Percentiles rank a stretch among this genome's conserved stretches.
Conservation (phyloP, 495 filamentous ascomycete genomes). For the Cetradonia linearis region DNA sequence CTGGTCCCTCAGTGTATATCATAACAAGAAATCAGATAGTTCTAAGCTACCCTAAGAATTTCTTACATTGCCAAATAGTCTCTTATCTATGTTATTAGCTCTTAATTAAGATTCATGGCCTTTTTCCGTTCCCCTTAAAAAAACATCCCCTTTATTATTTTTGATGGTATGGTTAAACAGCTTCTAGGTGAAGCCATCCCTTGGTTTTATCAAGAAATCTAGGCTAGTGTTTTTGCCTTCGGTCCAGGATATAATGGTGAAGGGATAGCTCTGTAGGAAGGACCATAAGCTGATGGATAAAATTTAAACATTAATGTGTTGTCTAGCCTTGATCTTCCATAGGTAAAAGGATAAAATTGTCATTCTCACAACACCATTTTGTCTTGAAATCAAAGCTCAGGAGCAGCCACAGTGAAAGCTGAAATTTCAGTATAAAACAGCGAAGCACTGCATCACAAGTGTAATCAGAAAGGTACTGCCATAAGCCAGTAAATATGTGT, state of each 20-base stretch:
- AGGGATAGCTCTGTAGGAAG: slow-evolving; percentile 32
- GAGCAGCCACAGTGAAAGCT: slow-evolving; percentile 21
- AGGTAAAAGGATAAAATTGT: slow-evolving; percentile 10
- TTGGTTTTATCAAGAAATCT: slow-evolving; percentile 21
- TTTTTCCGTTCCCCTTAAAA: background rate
- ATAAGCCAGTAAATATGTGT: slow-evolving; percentile 25
- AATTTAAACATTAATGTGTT: slow-evolving; percentile 35
- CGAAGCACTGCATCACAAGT: slow-evolving; percentile 19
- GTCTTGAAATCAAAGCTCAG: slow-evolving; percentile 17
- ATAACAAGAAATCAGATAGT: background rate
- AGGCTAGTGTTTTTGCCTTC: slow-evolving; percentile 23
- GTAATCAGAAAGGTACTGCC: slow-evolving; percentile 25
- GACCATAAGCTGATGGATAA: slow-evolving; percentile 27
- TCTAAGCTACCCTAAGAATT: background rate
- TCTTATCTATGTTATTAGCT: background rate
- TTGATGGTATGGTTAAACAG: background rate
- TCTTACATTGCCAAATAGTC: background rate
- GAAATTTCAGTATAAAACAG: slow-evolving; percentile 26
- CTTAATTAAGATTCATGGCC: background rate
- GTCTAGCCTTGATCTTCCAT: slow-evolving; percentile 27
- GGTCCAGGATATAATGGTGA: slow-evolving; percentile 32
- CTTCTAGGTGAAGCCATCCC: slow-evolving; percentile 6
- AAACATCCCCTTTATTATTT: background rate
- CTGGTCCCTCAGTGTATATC: too few species aligned
- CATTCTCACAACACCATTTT: slow-evolving; percentile 14